Evolutionary conservation across 768 basidiomycete genomes (phyloP).

Genomic region (Psilocybe cubensis): DNA sequence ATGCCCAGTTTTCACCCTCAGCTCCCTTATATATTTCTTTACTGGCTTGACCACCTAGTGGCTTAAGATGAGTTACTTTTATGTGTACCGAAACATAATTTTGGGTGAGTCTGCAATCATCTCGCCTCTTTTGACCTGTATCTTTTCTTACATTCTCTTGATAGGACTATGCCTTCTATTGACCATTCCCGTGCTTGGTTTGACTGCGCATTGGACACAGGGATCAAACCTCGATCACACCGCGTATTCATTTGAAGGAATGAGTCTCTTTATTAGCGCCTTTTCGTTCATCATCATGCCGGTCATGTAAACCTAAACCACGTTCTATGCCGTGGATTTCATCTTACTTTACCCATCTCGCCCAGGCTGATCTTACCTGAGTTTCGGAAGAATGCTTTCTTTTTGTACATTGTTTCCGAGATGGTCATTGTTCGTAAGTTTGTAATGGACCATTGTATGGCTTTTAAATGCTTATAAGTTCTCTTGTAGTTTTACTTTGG

Average conservation of each 20-base stretch:
- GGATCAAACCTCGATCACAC: neutral
- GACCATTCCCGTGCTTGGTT: constrained; percentile 11
- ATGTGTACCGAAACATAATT: constrained; percentile 9
- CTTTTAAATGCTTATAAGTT: too few species aligned
- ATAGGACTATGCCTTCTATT: constrained; percentile 8
- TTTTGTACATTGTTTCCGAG: constrained; percentile 14
- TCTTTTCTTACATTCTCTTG: neutral
- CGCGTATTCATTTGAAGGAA: constrained; percentile 10
- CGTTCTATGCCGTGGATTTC: neutral
- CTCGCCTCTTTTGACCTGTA: too few species aligned
- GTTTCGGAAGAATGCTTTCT: constrained; percentile 18
- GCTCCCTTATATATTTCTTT: neutral
- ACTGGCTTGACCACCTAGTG: neutral
- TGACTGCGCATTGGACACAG: constrained; percentile 13
- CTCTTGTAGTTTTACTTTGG: constrained; percentile 14
- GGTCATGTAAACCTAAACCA: constrained; percentile 4
- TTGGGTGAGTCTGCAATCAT: neutral
- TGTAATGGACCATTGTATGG: neutral
- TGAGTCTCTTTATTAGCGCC: constrained; percentile 8
- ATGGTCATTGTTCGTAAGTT: constrained; percentile 10
- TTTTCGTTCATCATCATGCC: constrained; percentile 10
- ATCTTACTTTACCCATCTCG: neutral
- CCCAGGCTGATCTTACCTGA: constrained; percentile 13
- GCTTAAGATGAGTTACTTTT: constrained; percentile 11
- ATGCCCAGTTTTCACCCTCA: neutral